These are phyloP conservation scores for Thielaviopsis euricoi DNA, from an alignment of 2,329 filamentous ascomycete species.

Conservation along the genomic window DNA sequence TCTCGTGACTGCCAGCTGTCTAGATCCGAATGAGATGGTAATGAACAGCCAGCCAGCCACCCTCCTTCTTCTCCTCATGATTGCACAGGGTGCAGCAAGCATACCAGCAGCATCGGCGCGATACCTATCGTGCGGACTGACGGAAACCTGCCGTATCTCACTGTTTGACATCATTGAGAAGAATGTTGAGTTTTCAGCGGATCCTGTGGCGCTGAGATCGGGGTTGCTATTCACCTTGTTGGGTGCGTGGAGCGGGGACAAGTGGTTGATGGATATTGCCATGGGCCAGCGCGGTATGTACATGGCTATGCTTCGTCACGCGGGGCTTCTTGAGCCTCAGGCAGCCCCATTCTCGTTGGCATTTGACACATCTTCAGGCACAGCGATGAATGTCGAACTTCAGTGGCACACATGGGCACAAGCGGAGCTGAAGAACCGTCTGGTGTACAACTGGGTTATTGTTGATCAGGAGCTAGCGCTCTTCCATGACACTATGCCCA, in stretches of 20 bases:
- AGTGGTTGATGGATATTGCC: conserved; percentile 63
- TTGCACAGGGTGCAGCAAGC: conserved; percentile 52
- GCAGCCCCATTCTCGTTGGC: conserved; percentile 12
- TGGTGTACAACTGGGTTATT: conserved; percentile 64
- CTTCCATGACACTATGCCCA: conserved; percentile 45
- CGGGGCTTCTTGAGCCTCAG: conserved; percentile 43
- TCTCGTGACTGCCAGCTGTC: conserved; percentile 38
- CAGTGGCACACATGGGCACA: conserved; percentile 49
- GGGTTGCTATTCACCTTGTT: conserved; percentile 52
- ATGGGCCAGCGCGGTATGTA: conserved; percentile 63
- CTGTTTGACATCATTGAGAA: conserved; percentile 58
- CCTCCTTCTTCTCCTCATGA: conserved; percentile 52
- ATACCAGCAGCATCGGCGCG: conserved; percentile 48
- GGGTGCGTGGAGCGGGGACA: conserved; percentile 58
- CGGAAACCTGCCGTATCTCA: conserved; percentile 55
- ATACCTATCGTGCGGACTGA: conserved; percentile 48
- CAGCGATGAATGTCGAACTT: conserved; percentile 25
- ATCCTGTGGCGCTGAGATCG: conserved; percentile 46
- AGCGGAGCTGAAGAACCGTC: conserved; percentile 44
- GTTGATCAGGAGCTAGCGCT: conserved; percentile 55
- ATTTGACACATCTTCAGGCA: background rate
- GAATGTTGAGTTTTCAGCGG: conserved; percentile 50
- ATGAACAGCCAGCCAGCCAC: conserved; percentile 49
- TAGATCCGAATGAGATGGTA: conserved; percentile 53
- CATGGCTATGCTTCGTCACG: conserved; percentile 54